Percentiles rank a stretch among this genome's conserved stretches.
These are phyloP conservation scores for Coemansia furcata DNA, from an alignment of 192 early-diverging fungal genomes.

Conservation along the genomic window DNA sequence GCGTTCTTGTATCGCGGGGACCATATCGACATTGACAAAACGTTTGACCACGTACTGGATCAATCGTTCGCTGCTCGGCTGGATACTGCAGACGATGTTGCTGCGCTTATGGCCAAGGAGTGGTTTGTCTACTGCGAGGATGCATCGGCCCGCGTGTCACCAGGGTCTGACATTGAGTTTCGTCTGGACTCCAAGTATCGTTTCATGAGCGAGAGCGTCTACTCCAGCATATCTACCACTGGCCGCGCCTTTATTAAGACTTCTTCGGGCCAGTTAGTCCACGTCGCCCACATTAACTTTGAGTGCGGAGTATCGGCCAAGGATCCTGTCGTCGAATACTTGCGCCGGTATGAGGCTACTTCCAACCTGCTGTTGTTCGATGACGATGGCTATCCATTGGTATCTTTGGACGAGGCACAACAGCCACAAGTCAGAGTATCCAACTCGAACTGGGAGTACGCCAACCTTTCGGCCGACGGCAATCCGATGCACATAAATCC, in stretches of 20 bases:
- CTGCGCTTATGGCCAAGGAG: slow-evolving; percentile 76
- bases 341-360: slow-evolving; percentile 66
- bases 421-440: slow-evolving; percentile 50
- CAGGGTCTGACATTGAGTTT: slow-evolving; percentile 68
- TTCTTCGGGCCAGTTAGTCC: slow-evolving; percentile 58
- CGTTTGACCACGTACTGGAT: slow-evolving; percentile 71
- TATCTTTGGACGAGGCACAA: background rate
- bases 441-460: slow-evolving; percentile 78
- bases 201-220: slow-evolving; percentile 58
- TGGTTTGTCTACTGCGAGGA: slow-evolving; percentile 62
- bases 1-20: slow-evolving; percentile 80
- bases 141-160: slow-evolving; percentile 33
- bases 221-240: slow-evolving; percentile 68
- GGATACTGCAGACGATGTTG: slow-evolving; percentile 68
- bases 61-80: slow-evolving; percentile 66
- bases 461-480: slow-evolving; percentile 74
- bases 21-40: slow-evolving; percentile 68
- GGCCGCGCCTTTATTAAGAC: slow-evolving; percentile 58
- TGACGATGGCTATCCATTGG: slow-evolving; percentile 57
- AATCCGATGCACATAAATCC: slow-evolving; percentile 94
- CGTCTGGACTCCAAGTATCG: slow-evolving; percentile 67
- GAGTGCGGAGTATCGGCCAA: slow-evolving; percentile 63
- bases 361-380: slow-evolving; percentile 72
- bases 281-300: slow-evolving; percentile 76
- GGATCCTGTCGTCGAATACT: slow-evolving; percentile 82